Evolutionary conservation across 2,329 filamentous ascomycete genomes (phyloP), one percentile per base, ranked within the genome.

Genomic region (Fulvia fulva): DNA sequence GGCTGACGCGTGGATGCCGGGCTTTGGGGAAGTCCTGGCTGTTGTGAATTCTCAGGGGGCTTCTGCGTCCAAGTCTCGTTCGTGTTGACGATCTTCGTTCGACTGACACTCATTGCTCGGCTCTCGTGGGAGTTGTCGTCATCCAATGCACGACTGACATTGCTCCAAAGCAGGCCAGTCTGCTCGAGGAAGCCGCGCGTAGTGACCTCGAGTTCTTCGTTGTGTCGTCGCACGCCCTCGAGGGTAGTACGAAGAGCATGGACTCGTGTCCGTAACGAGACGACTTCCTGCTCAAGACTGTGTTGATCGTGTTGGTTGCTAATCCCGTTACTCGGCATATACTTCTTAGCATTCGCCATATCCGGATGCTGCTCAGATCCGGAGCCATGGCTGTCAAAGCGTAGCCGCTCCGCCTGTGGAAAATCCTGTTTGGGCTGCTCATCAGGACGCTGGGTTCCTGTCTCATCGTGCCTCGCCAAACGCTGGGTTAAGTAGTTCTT

Each of bases 401-500:
- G 37, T 7, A 25, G 28, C 37, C 26, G n/a, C 16, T 22, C 43
- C 21, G 41, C 26, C 21, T 51, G 32, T 14, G 37, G 23, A 22
- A 19, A 43, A 46, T 22, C 37, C 23, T 41, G 34, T 37, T 30
- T 45, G 8, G 45, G 26, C 7, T 54, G 25, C 37, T 47, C 43
- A 12, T 7, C 26, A 16, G 3, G 25, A 21, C 26, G 8, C 23
- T 26, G 16, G 19, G 30, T 26, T 22, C 49, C n/a, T 14, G 34
- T 26, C 16, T 28, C 32, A 30, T 65, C 58, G 25, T 62, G 57
- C 14, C 41, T 26, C 16, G 50, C 51, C 34, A 67, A 41, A 11
- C 61, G 59, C 49, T 45, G 54, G 9, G 34, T 41, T 41, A 80
- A 61, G 34, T 68, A 68, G 14, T 64, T 59, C 55, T 72, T 74